Conservation (phyloP, 1,284 basidiomycete species). For the Polyporus tsugae region DNA sequence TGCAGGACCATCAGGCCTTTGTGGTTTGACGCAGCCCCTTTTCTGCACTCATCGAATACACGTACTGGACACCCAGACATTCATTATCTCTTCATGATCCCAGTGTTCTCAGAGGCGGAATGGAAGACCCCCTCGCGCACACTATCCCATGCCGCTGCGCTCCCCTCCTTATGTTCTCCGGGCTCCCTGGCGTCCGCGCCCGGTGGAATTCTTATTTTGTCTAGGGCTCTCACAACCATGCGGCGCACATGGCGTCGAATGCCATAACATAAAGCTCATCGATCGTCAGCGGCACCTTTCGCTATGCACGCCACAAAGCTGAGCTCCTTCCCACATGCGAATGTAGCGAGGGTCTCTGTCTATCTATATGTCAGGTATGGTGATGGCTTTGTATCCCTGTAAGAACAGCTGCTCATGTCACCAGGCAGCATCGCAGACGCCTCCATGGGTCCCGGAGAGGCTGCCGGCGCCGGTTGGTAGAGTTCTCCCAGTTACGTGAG, state of each 20-base stretch:
- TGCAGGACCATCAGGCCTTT: not conserved
- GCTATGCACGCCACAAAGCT: not conserved
- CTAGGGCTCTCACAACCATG: not conserved
- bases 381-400: not conserved
- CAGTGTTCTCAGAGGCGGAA: not conserved
- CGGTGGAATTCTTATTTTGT: not conserved
- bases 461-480: not conserved
- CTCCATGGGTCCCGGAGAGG: not conserved
- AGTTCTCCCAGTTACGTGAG: slow-evolving; percentile 2
- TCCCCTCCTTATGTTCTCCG: not conserved
- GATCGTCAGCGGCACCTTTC: slow-evolving; percentile 5
- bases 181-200: not conserved
- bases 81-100: not conserved
- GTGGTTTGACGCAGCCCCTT: not conserved
- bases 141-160: not conserved
- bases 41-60: not conserved
- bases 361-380: not conserved
- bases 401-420: not conserved
- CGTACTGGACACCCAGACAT: not conserved
- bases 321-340: not conserved
- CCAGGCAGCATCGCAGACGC: not conserved
- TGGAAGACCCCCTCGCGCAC: not conserved
- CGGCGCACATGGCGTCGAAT: slow-evolving; percentile 1
- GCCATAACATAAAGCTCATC: slow-evolving; percentile 3
- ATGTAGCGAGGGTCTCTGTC: not conserved